phyloP scores from a whole-genome alignment of 2,329 filamentous ascomycete species.

The Monosporascus sp. region DNA sequence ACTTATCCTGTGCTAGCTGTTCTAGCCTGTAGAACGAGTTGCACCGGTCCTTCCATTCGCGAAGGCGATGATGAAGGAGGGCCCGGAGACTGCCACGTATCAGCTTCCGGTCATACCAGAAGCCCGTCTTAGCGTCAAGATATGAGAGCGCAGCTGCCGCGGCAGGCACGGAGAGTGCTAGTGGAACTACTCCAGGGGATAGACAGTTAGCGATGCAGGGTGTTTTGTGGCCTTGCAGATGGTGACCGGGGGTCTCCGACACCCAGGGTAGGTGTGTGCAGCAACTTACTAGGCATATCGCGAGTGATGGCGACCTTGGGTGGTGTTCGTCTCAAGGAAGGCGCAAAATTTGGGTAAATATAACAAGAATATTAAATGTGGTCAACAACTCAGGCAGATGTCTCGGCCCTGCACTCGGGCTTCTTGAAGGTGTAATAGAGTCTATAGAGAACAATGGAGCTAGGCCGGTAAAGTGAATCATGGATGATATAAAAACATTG shows the following conservation, averaged over 20 bases:
- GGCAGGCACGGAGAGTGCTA: conserved; percentile 53
- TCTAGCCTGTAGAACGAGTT: conserved; percentile 76
- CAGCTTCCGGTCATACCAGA: conserved; percentile 62
- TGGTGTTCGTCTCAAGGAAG: too few species aligned
- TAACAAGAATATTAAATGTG: too few species aligned
- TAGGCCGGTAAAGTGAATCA: too few species aligned
- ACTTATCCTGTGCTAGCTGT: conserved; percentile 48
- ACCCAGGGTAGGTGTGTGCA: too few species aligned
- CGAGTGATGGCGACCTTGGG: neutral
- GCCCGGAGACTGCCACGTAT: conserved; percentile 49
- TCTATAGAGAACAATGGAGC: too few species aligned
- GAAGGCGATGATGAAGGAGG: conserved; percentile 35
- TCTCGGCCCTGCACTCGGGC: too few species aligned
- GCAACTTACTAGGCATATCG: conserved; percentile 15
- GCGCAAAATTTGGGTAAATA: too few species aligned
- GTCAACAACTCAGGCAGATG: too few species aligned
- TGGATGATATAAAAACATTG: too few species aligned
- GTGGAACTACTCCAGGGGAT: conserved; percentile 38
- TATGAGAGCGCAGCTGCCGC: conserved; percentile 67
- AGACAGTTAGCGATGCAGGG: neutral
- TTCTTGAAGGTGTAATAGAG: too few species aligned
- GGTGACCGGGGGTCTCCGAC: too few species aligned
- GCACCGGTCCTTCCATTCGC: conserved; percentile 53
- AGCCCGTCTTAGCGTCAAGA: conserved; percentile 63
- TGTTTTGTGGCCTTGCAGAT: too few species aligned